Evolutionary conservation across 495 filamentous ascomycete genomes (phyloP).

Genomic region (Xylaria bambusicola): DNA sequence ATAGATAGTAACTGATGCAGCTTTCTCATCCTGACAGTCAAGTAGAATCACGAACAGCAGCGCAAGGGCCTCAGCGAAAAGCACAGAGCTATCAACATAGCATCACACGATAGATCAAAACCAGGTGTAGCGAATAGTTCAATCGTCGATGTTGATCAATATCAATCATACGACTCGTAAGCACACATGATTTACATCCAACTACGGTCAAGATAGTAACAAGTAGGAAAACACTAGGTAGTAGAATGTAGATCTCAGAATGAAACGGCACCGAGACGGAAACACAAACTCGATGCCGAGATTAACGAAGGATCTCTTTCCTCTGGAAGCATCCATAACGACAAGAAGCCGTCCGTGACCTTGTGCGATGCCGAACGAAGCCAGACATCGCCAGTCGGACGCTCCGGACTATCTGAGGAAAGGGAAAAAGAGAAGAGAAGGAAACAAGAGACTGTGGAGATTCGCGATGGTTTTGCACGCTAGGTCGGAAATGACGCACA

Average conservation of each 20-base stretch:
- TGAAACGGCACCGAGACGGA: slow-evolving; percentile 58
- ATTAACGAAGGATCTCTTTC: slow-evolving; percentile 63
- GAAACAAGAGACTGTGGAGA: background rate
- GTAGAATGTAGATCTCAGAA: slow-evolving; percentile 58
- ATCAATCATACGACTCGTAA: too few relatives aligned
- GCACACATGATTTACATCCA: too few relatives aligned
- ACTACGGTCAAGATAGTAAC: background rate
- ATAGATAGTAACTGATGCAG: too few relatives aligned
- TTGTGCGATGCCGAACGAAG: slow-evolving; percentile 38
- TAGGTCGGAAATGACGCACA: slow-evolving; percentile 20
- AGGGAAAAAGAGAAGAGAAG: slow-evolving; percentile 32
- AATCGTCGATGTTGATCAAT: too few relatives aligned
- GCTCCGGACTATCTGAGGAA: slow-evolving; percentile 54
- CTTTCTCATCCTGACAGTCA: too few relatives aligned
- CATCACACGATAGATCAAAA: too few relatives aligned
- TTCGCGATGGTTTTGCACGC: background rate
- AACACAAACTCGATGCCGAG: slow-evolving; percentile 49
- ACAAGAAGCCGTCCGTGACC: slow-evolving; percentile 42
- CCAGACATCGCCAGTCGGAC: slow-evolving; percentile 36
- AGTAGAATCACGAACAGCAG: too few relatives aligned
- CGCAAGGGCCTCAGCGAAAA: too few relatives aligned
- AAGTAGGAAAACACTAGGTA: background rate
- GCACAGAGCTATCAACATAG: too few relatives aligned
- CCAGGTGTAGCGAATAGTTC: too few relatives aligned
- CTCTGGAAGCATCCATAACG: slow-evolving; percentile 45